These are phyloP conservation scores for Sugiyamaella boreocaroliniensis DNA, from an alignment of 805 yeast species.

Conservation along the genomic window DNA sequence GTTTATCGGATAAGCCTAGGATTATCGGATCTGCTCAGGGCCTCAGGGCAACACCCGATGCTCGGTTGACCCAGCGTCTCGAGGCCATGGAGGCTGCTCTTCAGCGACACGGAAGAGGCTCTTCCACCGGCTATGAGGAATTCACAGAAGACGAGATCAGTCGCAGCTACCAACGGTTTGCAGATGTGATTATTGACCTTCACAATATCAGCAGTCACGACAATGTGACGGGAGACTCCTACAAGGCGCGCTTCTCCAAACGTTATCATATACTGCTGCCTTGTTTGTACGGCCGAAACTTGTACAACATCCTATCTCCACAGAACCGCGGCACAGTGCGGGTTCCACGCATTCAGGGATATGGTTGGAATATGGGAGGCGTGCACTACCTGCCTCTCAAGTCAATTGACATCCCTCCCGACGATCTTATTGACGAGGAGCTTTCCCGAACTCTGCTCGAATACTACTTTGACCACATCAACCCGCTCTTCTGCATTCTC, in stretches of 20 bases:
- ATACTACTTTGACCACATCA: slow-evolving; percentile 44
- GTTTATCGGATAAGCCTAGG: not conserved
- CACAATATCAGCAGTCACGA: not conserved
- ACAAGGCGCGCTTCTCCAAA: slow-evolving; percentile 17
- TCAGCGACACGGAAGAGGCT: not conserved
- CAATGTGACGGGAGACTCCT: slow-evolving; percentile 1
- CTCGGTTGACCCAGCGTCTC: not conserved
- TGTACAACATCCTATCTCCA: slow-evolving; percentile 14
- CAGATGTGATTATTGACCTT: slow-evolving; percentile 7
- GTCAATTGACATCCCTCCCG: slow-evolving; percentile 19
- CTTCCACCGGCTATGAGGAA: not conserved
- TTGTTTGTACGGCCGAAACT: slow-evolving; percentile 15
- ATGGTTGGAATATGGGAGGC: slow-evolving; percentile 65
- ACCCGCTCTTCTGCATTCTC: slow-evolving; percentile 46
- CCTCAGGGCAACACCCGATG: not conserved
- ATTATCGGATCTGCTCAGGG: too few species aligned
- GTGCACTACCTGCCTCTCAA: slow-evolving; percentile 39
- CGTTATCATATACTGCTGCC: slow-evolving; percentile 16
- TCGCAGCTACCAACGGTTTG: not conserved
- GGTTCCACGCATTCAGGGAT: slow-evolving; percentile 52
- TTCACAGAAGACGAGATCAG: not conserved
- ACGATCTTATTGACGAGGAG: slow-evolving; percentile 5
- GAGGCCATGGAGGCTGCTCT: not conserved
- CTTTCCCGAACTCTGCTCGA: slow-evolving; percentile 27
- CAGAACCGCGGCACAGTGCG: slow-evolving; percentile 23